phyloP scores from a whole-genome alignment of 768 basidiomycete genomes.

The Leccinum pellstonianum region DNA sequence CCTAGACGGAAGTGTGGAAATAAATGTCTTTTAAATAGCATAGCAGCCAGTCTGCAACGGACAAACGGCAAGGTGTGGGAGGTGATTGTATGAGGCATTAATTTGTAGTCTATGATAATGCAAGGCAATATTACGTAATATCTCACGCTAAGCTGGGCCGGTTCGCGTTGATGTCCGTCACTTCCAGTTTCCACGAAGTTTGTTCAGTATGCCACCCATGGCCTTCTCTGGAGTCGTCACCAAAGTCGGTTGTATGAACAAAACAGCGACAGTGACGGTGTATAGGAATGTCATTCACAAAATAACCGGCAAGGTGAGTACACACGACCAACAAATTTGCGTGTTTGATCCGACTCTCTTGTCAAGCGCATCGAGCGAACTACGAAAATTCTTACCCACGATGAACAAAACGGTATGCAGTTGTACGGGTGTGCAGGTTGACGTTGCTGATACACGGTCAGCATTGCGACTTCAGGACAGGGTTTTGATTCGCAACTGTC shows the following conservation, averaged over 20 bases:
- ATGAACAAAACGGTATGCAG: slow-evolving; percentile 64
- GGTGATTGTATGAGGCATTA: no score
- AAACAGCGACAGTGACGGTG: slow-evolving; percentile 82
- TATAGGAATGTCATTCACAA: slow-evolving; percentile 71
- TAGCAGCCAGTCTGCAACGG: background rate
- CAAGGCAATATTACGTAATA: background rate
- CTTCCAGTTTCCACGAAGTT: background rate
- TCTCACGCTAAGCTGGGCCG: background rate
- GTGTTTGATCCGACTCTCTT: slow-evolving; percentile 2
- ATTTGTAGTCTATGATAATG: no score
- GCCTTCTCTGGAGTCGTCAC: slow-evolving; percentile 72
- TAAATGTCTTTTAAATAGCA: background rate
- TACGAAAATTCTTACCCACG: slow-evolving; percentile 78
- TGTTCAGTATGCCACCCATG: slow-evolving; percentile 69
- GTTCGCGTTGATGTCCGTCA: no score
- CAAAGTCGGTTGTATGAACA: slow-evolving; percentile 80
- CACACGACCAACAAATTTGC: background rate
- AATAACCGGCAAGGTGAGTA: slow-evolving; percentile 70
- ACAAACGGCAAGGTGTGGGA: background rate
- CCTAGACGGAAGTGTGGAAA: slow-evolving; percentile 1
- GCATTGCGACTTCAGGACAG: slow-evolving; percentile 66
- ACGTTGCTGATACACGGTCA: slow-evolving; percentile 29
- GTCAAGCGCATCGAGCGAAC: slow-evolving; percentile 68
- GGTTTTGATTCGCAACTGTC: slow-evolving; percentile 79
- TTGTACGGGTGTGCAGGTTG: background rate